Evolutionary conservation across 805 yeast genomes (phyloP).

Genomic region (Ogataea trehalophila): DNA sequence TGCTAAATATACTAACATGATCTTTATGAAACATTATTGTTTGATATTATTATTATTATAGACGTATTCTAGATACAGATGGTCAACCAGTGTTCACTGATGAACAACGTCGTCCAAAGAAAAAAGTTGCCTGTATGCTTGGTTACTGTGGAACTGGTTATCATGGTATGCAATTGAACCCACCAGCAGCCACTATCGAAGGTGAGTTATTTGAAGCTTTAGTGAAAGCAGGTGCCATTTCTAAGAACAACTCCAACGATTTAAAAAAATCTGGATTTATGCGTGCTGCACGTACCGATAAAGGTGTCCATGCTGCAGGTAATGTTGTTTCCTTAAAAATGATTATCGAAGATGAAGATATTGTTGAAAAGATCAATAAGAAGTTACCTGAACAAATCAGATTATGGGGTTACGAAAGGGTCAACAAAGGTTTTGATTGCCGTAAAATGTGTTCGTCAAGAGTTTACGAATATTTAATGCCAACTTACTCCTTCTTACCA

Average conservation of each 20-base stretch:
- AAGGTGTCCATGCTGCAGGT: constrained; percentile 98
- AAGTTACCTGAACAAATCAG: constrained; percentile 80
- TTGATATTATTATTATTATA: constrained; percentile 11
- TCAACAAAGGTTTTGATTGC: constrained; percentile 89
- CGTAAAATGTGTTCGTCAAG: constrained; percentile 95
- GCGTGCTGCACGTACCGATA: constrained; percentile 87
- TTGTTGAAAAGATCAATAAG: constrained; percentile 67
- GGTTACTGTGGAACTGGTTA: constrained; percentile 97
- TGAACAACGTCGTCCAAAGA: constrained; percentile 70
- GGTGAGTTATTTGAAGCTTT: constrained; percentile 83
- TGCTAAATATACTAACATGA: background rate
- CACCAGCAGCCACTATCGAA: constrained; percentile 85
- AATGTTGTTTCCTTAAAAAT: constrained; percentile 80
- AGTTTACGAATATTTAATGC: constrained; percentile 88
- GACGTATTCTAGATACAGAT: constrained; percentile 51
- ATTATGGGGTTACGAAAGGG: constrained; percentile 88
- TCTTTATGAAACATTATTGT: background rate
- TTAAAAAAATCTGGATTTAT: constrained; percentile 82
- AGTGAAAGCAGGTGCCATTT: constrained; percentile 81
- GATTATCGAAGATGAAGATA: constrained; percentile 76
- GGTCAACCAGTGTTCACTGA: constrained; percentile 53
- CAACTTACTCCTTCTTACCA: constrained; percentile 84
- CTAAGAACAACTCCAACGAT: constrained; percentile 81
- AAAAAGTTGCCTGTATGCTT: constrained; percentile 82
- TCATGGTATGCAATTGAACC: constrained; percentile 93